These are phyloP conservation scores for Acanthamoeba lenticulata DNA, from an alignment of 208 protist species.

Conservation along the genomic window DNA sequence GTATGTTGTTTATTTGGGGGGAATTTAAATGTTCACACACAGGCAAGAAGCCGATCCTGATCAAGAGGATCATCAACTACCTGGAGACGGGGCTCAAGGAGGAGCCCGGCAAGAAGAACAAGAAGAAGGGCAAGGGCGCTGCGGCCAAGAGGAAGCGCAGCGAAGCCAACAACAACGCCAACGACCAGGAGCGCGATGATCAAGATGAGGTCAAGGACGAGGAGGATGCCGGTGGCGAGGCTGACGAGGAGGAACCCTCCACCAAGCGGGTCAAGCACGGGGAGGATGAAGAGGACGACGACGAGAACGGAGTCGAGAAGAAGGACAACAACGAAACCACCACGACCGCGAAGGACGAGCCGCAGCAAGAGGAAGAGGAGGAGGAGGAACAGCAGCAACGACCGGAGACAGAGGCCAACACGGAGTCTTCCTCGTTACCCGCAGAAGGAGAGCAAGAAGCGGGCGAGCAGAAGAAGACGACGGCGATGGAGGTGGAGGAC, in stretches of 20 bases:
- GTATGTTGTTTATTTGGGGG: background rate
- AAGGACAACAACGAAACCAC: background rate
- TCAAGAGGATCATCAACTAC: conserved; percentile 48
- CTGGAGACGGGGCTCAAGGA: conserved; percentile 53
- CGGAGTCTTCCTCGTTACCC: too few relatives aligned
- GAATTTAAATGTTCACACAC: background rate
- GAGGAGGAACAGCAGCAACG: background rate
- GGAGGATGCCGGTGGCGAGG: background rate
- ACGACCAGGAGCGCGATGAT: background rate
- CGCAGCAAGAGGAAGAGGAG: background rate
- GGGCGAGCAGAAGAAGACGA: too few relatives aligned
- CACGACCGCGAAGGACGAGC: background rate
- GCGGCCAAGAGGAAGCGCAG: background rate
- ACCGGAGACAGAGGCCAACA: background rate
- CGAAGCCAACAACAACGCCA: background rate
- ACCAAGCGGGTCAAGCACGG: background rate
- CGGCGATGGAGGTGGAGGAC: too few relatives aligned
- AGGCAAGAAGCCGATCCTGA: conserved; percentile 63
- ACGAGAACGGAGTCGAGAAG: background rate
- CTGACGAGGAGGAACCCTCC: background rate
- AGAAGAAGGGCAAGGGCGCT: conserved; percentile 61
- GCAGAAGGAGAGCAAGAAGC: too few relatives aligned
- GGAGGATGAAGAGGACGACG: background rate
- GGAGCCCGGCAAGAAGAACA: conserved; percentile 44
- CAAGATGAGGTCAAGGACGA: background rate